Evolutionary conservation across 1,284 basidiomycete genomes (phyloP).

Genomic region (Cutaneotrichosporon sp.): DNA sequence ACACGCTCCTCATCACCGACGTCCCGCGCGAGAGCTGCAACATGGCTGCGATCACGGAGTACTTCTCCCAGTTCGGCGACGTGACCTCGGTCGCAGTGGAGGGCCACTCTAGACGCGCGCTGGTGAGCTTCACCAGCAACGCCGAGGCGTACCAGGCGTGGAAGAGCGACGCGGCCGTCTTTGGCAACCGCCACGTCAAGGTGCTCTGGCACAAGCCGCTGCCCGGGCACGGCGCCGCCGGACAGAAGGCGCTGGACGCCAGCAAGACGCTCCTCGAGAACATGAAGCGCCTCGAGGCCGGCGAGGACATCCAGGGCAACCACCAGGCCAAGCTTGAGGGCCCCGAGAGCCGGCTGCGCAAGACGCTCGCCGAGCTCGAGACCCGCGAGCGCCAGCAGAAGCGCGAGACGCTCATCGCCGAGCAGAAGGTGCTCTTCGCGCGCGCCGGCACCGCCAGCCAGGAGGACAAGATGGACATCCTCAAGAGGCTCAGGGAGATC

Average conservation of each 20-base stretch:
- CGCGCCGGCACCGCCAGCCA: constrained; percentile 60
- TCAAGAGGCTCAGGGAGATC: constrained; percentile 74
- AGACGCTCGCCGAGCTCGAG: constrained; percentile 50
- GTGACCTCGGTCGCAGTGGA: constrained; percentile 94
- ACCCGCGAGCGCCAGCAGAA: constrained; percentile 66
- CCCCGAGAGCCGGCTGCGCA: constrained; percentile 38
- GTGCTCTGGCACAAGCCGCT: constrained; percentile 89
- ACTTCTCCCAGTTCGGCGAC: constrained; percentile 90
- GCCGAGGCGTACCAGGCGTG: constrained; percentile 84
- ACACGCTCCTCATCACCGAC: constrained; percentile 90
- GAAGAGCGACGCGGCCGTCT: constrained; percentile 90
- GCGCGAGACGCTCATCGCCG: constrained; percentile 79
- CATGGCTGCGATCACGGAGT: constrained; percentile 75
- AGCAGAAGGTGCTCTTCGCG: constrained; percentile 84
- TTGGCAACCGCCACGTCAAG: constrained; percentile 92
- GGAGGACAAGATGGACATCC: constrained; percentile 76
- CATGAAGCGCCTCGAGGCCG: constrained; percentile 53
- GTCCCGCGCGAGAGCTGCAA: constrained; percentile 81
- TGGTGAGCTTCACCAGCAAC: constrained; percentile 85
- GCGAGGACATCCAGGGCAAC: constrained; percentile 33
- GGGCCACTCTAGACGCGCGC: constrained; percentile 67
- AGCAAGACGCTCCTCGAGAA: constrained; percentile 71
- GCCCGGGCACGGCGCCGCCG: constrained; percentile 78
- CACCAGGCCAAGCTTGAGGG: constrained; percentile 37
- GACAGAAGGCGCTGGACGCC: constrained; percentile 72